Evolutionary conservation across 257 asterid genomes (phyloP).

Genomic region (Solanum virginianum): DNA sequence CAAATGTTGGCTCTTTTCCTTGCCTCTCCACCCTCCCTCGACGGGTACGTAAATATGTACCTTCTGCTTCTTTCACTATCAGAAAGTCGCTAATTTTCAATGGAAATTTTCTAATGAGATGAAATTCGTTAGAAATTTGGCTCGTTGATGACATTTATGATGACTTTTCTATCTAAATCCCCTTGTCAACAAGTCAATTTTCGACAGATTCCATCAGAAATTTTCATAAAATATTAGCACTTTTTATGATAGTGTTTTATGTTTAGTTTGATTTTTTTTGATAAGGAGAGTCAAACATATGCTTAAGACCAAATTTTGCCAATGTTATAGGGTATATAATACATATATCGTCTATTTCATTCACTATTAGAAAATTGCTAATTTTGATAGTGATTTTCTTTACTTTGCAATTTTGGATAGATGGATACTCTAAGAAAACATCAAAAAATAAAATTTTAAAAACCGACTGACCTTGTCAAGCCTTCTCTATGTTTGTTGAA

Average conservation of each 20-base stretch:
- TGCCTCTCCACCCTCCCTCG: constrained; percentile 49
- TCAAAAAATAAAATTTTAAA: background rate
- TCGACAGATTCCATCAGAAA: background rate
- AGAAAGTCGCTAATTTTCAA: background rate
- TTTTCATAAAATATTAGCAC: background rate
- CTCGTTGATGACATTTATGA: background rate
- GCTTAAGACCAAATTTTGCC: background rate
- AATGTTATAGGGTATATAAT: background rate
- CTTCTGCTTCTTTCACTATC: background rate
- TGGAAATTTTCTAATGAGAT: accelerated
- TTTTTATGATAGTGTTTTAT: background rate
- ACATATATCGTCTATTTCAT: background rate
- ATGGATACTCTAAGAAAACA: background rate
- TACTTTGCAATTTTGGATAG: background rate
- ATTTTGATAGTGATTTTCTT: background rate
- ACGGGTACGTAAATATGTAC: constrained; percentile 3
- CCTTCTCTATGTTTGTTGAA: background rate
- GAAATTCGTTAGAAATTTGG: background rate
- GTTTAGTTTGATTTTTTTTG: background rate
- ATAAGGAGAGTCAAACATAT: background rate
- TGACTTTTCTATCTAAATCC: background rate
- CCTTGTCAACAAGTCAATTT: background rate
- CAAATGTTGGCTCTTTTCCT: constrained; percentile 44
- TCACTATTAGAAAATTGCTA: background rate
- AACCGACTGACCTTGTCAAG: background rate